Conservation (phyloP, 306 rosid species). For the Prosopis cineraria region DNA sequence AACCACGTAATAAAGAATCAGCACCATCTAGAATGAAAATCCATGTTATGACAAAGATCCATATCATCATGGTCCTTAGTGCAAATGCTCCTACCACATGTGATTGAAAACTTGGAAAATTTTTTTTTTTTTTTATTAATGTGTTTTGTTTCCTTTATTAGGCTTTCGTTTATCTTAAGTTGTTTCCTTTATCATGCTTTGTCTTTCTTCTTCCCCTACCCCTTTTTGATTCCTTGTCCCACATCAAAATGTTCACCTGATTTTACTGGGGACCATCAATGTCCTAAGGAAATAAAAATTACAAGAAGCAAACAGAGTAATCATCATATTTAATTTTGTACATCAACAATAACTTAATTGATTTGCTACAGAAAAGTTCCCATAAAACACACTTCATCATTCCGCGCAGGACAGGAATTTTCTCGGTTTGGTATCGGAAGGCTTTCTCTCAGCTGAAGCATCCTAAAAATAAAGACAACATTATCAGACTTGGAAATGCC, state of each 20-base stretch:
- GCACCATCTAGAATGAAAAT: neutral
- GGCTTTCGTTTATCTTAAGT: neutral
- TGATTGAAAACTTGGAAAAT: neutral
- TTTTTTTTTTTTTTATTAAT: neutral
- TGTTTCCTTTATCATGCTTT: neutral
- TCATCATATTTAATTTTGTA: neutral
- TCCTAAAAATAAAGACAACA: slow-evolving; percentile 47
- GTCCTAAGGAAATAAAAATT: slow-evolving; percentile 1
- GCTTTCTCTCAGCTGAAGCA: slow-evolving; percentile 57
- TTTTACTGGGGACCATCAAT: slow-evolving; percentile 13
- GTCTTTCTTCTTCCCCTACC: neutral
- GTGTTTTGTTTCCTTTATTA: neutral
- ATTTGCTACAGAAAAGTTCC: slow-evolving; percentile 10
- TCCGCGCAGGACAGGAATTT: slow-evolving; percentile 37
- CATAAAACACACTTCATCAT: slow-evolving; percentile 41
- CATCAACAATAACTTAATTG: neutral
- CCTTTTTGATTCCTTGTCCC: neutral
- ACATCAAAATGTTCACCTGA: slow-evolving; percentile 10
- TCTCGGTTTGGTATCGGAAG: slow-evolving; percentile 52
- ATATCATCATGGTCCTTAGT: neutral
- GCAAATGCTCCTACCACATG: neutral
- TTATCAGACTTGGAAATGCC: slow-evolving; percentile 29
- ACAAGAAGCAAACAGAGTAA: neutral
- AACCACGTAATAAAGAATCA: slow-evolving; percentile 12
- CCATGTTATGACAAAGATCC: neutral